Conservation (phyloP, 2,329 filamentous ascomycete genomes). For the Penicillium sp. region DNA sequence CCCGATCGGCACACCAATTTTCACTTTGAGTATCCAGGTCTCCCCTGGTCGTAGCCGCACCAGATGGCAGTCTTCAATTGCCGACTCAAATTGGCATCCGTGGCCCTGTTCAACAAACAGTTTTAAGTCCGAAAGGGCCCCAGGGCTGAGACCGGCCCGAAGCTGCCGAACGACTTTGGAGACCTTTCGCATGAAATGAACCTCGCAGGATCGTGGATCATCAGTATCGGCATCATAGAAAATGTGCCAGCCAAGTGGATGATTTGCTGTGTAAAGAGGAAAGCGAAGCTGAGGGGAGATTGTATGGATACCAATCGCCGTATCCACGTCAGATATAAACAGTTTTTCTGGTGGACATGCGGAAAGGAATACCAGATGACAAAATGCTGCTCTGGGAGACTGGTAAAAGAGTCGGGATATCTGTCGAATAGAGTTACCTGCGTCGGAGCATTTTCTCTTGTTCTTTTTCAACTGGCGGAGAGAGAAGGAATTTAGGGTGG, state of each 20-base stretch:
- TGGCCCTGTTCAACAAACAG: constrained; percentile 22
- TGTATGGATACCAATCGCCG: constrained; percentile 33
- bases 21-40: constrained; percentile 29
- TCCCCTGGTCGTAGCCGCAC: constrained; percentile 31
- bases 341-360: constrained; percentile 17
- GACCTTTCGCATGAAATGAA: constrained; percentile 23
- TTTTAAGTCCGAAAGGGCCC: constrained; percentile 24
- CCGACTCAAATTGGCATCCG: constrained; percentile 25
- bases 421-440: constrained; percentile 24
- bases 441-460: constrained; percentile 3
- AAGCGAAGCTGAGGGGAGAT: constrained; percentile 29
- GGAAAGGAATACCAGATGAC: constrained; percentile 37
- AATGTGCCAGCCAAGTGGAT: constrained; percentile 31
- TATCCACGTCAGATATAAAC: constrained; percentile 20
- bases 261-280: constrained; percentile 13
- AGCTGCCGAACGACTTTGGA: constrained; percentile 26
- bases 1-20: constrained; percentile 21
- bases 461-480: constrained; percentile 12
- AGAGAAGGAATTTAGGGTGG: constrained; percentile 21
- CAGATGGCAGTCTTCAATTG: constrained; percentile 19
- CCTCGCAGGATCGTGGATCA: constrained; percentile 9
- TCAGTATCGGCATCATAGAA: constrained; percentile 18
- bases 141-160: constrained; percentile 29
- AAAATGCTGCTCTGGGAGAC: constrained; percentile 25
- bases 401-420: constrained; percentile 24